Base-by-base conservation (phyloP, 2,329 filamentous ascomycete genomes). In the Aspergillus sp. region DNA sequence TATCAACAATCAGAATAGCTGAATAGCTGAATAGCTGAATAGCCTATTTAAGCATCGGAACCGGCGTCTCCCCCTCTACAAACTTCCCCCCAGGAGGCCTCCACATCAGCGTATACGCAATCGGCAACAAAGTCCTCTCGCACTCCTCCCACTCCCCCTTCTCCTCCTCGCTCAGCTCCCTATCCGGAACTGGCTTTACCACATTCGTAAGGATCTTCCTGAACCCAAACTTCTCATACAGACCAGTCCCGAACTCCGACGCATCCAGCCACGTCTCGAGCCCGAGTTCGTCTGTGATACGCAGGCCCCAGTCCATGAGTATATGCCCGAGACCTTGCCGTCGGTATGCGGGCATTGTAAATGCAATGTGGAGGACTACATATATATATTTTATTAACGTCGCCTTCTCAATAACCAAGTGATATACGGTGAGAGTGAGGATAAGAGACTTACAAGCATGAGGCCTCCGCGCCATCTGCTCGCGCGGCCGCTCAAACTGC, bases 361-460 rank as follows among this genome's bases (percentile, higher is more conserved):
- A 49, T 17, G 47, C 47, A 2, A 49, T 49, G 34, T 49, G 47
- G 5, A 49, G 47, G 18, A 49, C 47, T 49, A n/a, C n/a, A n/a
- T n/a, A n/a, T n/a, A n/a, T n/a, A n/a, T n/a, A n/a, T n/a, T n/a
- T n/a, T n/a, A n/a, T n/a, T n/a, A n/a, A n/a, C n/a, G n/a, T n/a
- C n/a, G n/a, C n/a, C n/a, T n/a, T n/a, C n/a, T n/a, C n/a, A n/a
- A n/a, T n/a, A n/a, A n/a, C n/a, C n/a, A n/a, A n/a, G n/a, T n/a
- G n/a, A n/a, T n/a, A n/a, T n/a, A n/a, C n/a, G n/a, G n/a, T n/a
- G n/a, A n/a, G n/a, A n/a, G n/a, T n/a, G n/a, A n/a, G n/a, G n/a
- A n/a, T n/a, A n/a, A n/a, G n/a, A n/a, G n/a, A n/a, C n/a, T n/a
- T n/a, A n/a, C 47, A 49, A 15, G 47, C 47, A 26, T 49, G 47